Percentiles rank a stretch among this genome's conserved stretches.
Evolutionary conservation across 2,329 filamentous ascomycete species (phyloP).

Genomic region (Colletotrichum sp.): DNA sequence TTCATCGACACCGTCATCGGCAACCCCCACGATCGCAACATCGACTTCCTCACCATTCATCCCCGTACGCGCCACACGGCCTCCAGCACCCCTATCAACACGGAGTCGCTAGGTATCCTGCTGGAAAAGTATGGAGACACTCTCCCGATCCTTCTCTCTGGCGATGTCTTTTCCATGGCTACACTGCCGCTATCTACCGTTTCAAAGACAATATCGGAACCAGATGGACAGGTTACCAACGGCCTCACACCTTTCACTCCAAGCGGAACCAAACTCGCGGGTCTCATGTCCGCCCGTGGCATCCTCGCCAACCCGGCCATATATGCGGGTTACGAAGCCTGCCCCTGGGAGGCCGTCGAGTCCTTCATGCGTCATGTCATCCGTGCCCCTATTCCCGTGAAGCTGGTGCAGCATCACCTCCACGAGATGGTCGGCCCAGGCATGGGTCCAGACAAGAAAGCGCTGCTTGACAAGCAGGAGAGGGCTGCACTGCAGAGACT

Average conservation of each 20-base stretch:
- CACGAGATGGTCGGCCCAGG: slow-evolving; percentile 69
- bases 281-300: slow-evolving; percentile 74
- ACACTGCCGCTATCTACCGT: slow-evolving; percentile 48
- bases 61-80: slow-evolving; percentile 67
- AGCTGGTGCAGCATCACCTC: slow-evolving; percentile 69
- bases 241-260: slow-evolving; percentile 26
- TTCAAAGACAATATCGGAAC: not conserved
- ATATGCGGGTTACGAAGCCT: slow-evolving; percentile 61
- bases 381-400: slow-evolving; percentile 64
- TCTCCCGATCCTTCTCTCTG: slow-evolving; percentile 72
- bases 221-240: not conserved
- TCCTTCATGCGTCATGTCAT: slow-evolving; percentile 65
- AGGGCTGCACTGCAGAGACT: slow-evolving; percentile 53
- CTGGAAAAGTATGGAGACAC: slow-evolving; percentile 54
- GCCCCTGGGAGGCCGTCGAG: slow-evolving; percentile 68
- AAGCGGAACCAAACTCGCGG: slow-evolving; percentile 56
- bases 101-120: slow-evolving; percentile 64
- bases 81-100: slow-evolving; percentile 64
- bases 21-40: slow-evolving; percentile 52
- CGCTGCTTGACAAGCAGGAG: slow-evolving; percentile 62
- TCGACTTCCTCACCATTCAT: slow-evolving; percentile 75
- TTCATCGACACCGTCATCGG: slow-evolving; percentile 68
- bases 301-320: slow-evolving; percentile 71
- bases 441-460: slow-evolving; percentile 55
- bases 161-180: slow-evolving; percentile 67